These are phyloP conservation scores for Aspergillus mulundensis DNA, from an alignment of 495 filamentous ascomycete genomes.

Conservation along the genomic window DNA sequence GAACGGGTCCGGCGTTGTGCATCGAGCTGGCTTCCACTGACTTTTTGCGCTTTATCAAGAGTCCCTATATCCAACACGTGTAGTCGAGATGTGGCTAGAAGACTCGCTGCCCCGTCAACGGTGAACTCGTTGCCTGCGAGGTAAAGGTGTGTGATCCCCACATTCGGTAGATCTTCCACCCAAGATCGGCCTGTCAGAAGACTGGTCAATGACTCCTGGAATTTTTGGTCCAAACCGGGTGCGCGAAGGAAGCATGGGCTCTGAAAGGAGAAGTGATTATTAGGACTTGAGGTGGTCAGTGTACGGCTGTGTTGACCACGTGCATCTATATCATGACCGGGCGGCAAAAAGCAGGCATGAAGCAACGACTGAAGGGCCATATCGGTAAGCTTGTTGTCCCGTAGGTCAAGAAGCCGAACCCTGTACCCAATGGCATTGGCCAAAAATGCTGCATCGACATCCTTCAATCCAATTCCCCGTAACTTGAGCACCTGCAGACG, in stretches of 20 bases:
- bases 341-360: constrained; percentile 43
- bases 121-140: constrained; percentile 57
- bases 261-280: constrained; percentile 13
- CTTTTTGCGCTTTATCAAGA: constrained; percentile 32
- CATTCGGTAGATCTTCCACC: constrained; percentile 49
- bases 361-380: constrained; percentile 49
- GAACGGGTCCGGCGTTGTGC: constrained; percentile 28
- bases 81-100: constrained; percentile 47
- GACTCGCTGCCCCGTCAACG: constrained; percentile 51
- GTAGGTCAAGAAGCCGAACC: constrained; percentile 56
- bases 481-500: constrained; percentile 58
- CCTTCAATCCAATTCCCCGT: constrained; percentile 52
- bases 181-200: constrained; percentile 47
- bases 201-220: constrained; percentile 46
- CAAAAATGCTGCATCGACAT: constrained; percentile 50
- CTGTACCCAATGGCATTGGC: constrained; percentile 48
- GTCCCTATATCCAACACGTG: constrained; percentile 52
- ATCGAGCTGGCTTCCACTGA: constrained; percentile 18
- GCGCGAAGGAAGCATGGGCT: constrained; percentile 23
- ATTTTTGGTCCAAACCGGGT: constrained; percentile 46
- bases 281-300: background rate
- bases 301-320: constrained; percentile 1
- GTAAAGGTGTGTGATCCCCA: constrained; percentile 57
- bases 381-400: constrained; percentile 57
- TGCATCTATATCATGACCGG: constrained; percentile 9